Conservation (phyloP, 345 rosid species). For the Gossypium australe region DNA sequence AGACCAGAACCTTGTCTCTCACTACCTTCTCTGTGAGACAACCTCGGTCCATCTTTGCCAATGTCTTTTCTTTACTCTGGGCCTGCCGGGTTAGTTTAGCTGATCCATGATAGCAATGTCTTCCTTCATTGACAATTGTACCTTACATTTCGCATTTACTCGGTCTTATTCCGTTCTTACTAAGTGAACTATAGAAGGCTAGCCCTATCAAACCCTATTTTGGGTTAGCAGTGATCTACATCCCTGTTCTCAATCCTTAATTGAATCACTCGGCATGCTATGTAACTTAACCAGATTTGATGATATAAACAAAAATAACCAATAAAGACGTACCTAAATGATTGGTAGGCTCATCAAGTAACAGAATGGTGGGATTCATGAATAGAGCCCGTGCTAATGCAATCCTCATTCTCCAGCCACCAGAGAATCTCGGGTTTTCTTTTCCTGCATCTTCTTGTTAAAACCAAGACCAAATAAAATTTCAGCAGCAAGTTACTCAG, state of each 20-base stretch:
- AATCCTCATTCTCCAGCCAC: conserved; percentile 99
- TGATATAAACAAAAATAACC: background rate
- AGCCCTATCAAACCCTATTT: background rate
- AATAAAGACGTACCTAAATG: conserved; percentile 64
- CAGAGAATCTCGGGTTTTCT: conserved; percentile 92
- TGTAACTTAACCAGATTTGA: background rate
- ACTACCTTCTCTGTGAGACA: conserved; percentile 85
- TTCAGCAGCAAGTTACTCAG: conserved; percentile 97
- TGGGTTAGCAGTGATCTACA: background rate
- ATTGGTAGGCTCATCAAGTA: conserved; percentile 97
- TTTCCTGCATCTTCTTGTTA: conserved; percentile 83
- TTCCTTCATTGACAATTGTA: conserved; percentile 63
- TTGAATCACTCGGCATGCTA: background rate
- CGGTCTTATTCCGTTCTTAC: too few species aligned
- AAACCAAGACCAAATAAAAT: conserved; percentile 95
- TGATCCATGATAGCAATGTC: conserved; percentile 99
- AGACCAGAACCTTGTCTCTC: conserved; percentile 73
- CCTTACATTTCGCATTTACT: background rate
- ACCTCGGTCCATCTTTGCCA: conserved; percentile 98
- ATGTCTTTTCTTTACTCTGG: conserved; percentile 97
- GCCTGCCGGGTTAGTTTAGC: conserved; percentile 98
- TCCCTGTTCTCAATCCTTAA: background rate
- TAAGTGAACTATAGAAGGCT: background rate
- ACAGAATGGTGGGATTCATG: conserved; percentile 86
- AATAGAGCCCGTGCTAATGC: conserved; percentile 92